Base-by-base conservation (phyloP, 2,329 filamentous ascomycete species). In the Dactylonectria macrodidyma region DNA sequence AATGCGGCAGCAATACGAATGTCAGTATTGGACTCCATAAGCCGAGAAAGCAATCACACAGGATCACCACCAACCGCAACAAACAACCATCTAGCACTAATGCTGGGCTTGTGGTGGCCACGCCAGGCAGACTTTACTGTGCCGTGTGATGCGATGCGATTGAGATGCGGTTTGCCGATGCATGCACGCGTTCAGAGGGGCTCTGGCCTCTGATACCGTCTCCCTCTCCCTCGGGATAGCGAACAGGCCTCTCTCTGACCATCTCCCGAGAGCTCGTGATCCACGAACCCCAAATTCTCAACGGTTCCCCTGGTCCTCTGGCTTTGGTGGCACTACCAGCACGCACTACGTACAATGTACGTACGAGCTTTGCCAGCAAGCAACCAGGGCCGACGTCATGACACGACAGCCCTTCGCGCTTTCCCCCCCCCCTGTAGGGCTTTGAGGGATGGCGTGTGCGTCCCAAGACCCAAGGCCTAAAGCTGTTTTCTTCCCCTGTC, bases 201-300 rank as follows among this genome's bases (percentile, higher is more conserved):
- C 64, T 66, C 60, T 64, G 38, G 46, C 63, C 71, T 73, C 58
- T 72, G 65, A 70, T 59, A 59, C 69, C 64, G 65, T 68, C 66
- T 71, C 65, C 69, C 69, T 73, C 65, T 73, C 65, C 65, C 67
- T 76, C 73, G 71, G 71, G 68, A 74, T 71, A 62, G 71, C 58
- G 74, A 73, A 76, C 74, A 76, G 74, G 66, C 74, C 74, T 75
- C 72, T 69, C 59, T 71, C 69, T 76, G 74, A 73, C 67, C 74
- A 62, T 66, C 62, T 57, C 72, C 62, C 73, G 55, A 65, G 30
- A 68, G 65, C 61, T 68, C 68, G 66, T 64, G 68, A 66, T 71
- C 64, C 59, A 41, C 57, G 57, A 65, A 56, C 62, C 74, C 62
- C 66, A 68, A 65, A 22, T 24, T 22, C 46, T n/a, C 7, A 47